A percentile compares a stretch with the other conserved stretches of the same genome.
Conservation (phyloP, 2,329 filamentous ascomycete genomes). For the Paraconiothyrium brasiliense region DNA sequence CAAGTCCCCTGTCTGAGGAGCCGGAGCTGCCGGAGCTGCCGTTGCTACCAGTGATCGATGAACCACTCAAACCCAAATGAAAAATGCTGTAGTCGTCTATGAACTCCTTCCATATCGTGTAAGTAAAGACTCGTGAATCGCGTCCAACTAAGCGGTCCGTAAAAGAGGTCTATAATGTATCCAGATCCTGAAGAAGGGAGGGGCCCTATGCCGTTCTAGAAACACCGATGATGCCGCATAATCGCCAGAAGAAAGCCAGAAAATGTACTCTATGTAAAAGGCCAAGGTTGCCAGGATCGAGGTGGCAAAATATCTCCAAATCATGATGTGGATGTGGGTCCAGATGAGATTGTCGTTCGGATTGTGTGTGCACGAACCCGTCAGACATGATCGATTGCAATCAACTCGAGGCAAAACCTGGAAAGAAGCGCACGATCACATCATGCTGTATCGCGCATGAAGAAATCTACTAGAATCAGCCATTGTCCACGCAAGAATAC, state of each 20-base stretch:
- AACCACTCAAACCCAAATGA: conserved; percentile 9
- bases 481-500: neutral
- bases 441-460: conserved; percentile 3
- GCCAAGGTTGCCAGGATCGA: neutral
- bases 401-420: neutral
- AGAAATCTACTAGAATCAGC: neutral
- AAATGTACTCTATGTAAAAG: neutral
- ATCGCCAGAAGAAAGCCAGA: neutral
- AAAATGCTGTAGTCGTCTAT: conserved; percentile 17
- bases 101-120: conserved; percentile 17
- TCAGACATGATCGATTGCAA: conserved; percentile 1
- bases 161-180: neutral
- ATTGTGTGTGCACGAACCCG: neutral
- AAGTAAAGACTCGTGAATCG: conserved; percentile 8
- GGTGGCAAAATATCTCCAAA: neutral
- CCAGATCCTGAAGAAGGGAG: neutral
- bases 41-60: conserved; percentile 18
- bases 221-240: conserved; percentile 27
- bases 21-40: conserved; percentile 20
- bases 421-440: neutral
- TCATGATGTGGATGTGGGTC: conserved; percentile 8
- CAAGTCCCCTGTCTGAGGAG: neutral
- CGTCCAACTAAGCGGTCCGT: neutral
- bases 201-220: conserved; percentile 2
- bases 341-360: neutral